A percentile compares a stretch with the other conserved stretches of the same genome.
Conservation (phyloP, 768 basidiomycete genomes). For the Sporobolomyces pararoseus region DNA sequence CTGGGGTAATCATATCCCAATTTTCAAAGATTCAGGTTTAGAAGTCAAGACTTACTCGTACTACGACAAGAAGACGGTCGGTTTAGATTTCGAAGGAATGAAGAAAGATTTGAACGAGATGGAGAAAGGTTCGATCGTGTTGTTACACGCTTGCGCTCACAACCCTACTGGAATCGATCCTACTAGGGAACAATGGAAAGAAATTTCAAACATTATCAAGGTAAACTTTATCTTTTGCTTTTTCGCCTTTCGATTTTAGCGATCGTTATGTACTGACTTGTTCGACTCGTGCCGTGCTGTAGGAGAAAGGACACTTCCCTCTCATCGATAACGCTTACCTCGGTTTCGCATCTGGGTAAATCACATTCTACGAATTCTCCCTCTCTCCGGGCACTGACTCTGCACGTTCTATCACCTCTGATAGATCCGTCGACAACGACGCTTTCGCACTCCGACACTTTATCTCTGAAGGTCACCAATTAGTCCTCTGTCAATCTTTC, state of each 20-base stretch:
- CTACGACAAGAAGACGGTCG: constrained; percentile 84
- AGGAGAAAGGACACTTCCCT: constrained; percentile 69
- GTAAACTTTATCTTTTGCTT: neutral
- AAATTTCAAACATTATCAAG: constrained; percentile 66
- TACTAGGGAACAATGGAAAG: constrained; percentile 76
- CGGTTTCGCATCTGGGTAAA: constrained; percentile 87
- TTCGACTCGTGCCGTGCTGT: neutral
- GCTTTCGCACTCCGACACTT: constrained; percentile 95
- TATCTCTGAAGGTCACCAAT: constrained; percentile 83
- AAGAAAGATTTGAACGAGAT: constrained; percentile 49
- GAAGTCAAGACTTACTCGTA: constrained; percentile 85
- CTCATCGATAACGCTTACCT: constrained; percentile 99
- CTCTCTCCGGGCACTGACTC: neutral
- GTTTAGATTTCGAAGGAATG: constrained; percentile 73
- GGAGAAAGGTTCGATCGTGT: constrained; percentile 56
- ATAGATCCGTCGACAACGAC: constrained; percentile 63
- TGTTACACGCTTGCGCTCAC: constrained; percentile 91
- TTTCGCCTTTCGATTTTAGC: neutral
- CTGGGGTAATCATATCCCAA: constrained; percentile 89
- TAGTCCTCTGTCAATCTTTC: constrained; percentile 90
- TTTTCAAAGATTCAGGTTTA: constrained; percentile 86
- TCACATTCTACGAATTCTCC: neutral
- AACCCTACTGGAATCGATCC: constrained; percentile 97
- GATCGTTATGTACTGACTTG: neutral
- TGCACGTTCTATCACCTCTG: too few relatives aligned